Conservation (phyloP, 768 basidiomycete genomes). For the Cystofilobasidium bisporidii region DNA sequence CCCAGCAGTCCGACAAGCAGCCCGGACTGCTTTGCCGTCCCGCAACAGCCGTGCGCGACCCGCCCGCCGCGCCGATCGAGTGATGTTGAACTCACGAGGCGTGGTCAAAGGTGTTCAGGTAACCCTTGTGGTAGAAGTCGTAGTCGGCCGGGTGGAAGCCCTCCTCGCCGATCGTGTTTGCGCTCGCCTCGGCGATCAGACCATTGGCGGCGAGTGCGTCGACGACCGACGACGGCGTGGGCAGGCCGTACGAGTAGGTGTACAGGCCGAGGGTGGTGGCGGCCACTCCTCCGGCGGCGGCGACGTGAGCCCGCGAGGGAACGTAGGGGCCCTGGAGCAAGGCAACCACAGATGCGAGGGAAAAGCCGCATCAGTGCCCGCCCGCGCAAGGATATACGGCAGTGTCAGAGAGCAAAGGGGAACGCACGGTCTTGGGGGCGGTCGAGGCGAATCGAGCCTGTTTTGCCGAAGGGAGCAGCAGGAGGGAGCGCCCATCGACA, state of each 20-base stretch:
- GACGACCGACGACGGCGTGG: slow-evolving; percentile 3
- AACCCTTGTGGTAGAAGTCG: slow-evolving; percentile 87
- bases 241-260: slow-evolving; percentile 76
- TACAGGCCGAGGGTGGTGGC: slow-evolving; percentile 94
- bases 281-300: slow-evolving; percentile 64
- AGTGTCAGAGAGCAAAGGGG: background rate
- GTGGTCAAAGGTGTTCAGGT: slow-evolving; percentile 88
- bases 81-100: slow-evolving; percentile 72
- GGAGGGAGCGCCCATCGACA: background rate
- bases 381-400: no score
- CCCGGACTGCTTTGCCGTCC: no score
- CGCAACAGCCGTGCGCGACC: no score
- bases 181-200: slow-evolving; percentile 83
- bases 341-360: background rate
- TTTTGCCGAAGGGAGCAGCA: background rate
- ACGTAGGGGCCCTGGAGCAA: slow-evolving; percentile 3
- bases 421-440: slow-evolving; percentile 21
- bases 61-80: no score
- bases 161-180: slow-evolving; percentile 83
- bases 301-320: slow-evolving; percentile 42
- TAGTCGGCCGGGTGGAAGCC: slow-evolving; percentile 78
- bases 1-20: no score
- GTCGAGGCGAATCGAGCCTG: slow-evolving; percentile 25
- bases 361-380: no score
- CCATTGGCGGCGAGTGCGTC: slow-evolving; percentile 48